A percentile compares a stretch with the other conserved stretches of the same genome.
Evolutionary conservation across 2,329 filamentous ascomycete genomes (phyloP).

Genomic region (Hypomyces rosellus): DNA sequence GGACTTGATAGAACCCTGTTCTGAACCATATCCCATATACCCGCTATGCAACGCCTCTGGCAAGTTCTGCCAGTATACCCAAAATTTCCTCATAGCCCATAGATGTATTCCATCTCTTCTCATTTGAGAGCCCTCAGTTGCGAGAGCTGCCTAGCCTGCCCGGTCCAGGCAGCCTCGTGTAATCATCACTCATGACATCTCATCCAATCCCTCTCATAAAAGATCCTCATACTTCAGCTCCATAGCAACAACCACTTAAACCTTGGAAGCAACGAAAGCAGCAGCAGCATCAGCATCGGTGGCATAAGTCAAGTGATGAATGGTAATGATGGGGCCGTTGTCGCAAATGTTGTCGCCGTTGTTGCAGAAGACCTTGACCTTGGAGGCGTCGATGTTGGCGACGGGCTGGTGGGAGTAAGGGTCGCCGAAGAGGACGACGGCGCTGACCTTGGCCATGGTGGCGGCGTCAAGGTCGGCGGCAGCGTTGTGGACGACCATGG

Average conservation of each 20-base stretch:
- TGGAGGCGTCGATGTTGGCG: constrained; percentile 16
- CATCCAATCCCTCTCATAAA: background rate
- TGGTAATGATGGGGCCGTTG: constrained; percentile 21
- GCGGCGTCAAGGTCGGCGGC: constrained; percentile 16
- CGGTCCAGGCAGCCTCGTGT: too few species aligned
- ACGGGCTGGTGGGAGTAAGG: constrained; percentile 18
- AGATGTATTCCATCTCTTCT: too few species aligned
- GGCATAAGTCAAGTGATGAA: constrained; percentile 23
- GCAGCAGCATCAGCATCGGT: constrained; percentile 19
- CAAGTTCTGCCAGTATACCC: too few species aligned
- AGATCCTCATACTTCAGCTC: background rate
- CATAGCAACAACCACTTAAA: too few species aligned
- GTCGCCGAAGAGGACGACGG: constrained; percentile 28
- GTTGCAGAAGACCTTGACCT: constrained; percentile 21
- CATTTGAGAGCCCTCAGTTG: too few species aligned
- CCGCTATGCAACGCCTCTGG: too few species aligned
- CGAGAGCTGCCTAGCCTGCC: too few species aligned
- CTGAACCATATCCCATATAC: too few species aligned
- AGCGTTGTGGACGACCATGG: constrained; percentile 22
- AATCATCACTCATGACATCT: too few species aligned
- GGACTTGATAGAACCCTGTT: too few species aligned
- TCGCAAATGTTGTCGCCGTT: constrained; percentile 24
- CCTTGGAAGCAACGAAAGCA: constrained; percentile 14
- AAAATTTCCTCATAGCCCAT: too few species aligned
- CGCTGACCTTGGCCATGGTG: constrained; percentile 20